Base-by-base conservation (phyloP, 495 filamentous ascomycete species). In the Penicillium lagena region DNA sequence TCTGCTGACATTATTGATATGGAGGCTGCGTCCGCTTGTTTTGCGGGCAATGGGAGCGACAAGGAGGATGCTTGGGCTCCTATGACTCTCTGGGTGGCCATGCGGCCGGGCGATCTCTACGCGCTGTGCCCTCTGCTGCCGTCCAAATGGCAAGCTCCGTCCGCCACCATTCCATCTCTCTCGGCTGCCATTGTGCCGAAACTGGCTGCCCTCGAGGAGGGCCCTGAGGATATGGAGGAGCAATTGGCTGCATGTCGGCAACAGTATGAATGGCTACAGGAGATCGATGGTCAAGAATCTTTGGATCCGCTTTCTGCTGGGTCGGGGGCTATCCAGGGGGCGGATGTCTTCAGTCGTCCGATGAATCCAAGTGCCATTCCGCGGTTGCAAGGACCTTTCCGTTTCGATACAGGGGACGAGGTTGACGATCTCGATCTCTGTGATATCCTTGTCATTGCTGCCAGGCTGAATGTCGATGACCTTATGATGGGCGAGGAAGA, bases 51-150 rank as follows among this genome's bases (percentile, higher is more conserved):
- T 42, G 83, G 81, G 28, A 66, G 56, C 22, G 70, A 70, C 31
- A 72, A 66, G 28, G 87, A 90, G 40, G 80, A 87, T 53, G 83
- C 83, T 28, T 96, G 90, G 90, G 83, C 86, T 7, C 74, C 87
- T 11, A 95, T 93, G 88, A 94, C 90, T 2, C 67, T 96, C 12
- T 96, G 89, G 89, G 67, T 95, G 36, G 89, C 86, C 12, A 96
- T 95, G 88, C 75, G 72, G 30, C 84, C 86, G 22, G 90, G 90
- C 5, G 89, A 94, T 53, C 76, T 95, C 7, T 95, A 96, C 52
- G 87, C 88, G 7, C 66, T 96, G n/a, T 95, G 90, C 60, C 90
- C 90, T 9, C 73, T 95, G 5, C 65, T 96, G 27, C 90, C 90
- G 5, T 77, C 76, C 11, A 88, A 80, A 53, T 96, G 88, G 88